A percentile compares a stretch with the other conserved stretches of the same genome.
Conservation (phyloP, 176 grass and related monocot genomes). For the Poa pratensis region DNA sequence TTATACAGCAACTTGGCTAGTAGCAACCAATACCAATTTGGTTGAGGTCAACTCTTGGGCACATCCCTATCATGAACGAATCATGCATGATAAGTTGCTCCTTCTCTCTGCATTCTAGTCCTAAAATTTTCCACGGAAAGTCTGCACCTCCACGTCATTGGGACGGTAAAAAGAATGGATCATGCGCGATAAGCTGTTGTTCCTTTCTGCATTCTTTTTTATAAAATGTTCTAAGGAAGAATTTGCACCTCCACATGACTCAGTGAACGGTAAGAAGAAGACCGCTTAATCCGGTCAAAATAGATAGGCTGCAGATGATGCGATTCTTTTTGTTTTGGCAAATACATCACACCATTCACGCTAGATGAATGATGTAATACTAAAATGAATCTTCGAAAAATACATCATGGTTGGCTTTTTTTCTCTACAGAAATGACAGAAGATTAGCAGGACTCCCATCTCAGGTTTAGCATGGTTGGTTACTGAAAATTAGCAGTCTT, state of each 20-base stretch:
- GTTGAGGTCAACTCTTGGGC: neutral
- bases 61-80: neutral
- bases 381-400: no score
- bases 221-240: no score
- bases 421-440: no score
- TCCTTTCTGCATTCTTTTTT: no score
- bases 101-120: neutral
- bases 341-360: neutral
- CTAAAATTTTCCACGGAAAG: neutral
- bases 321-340: no score
- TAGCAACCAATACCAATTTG: neutral
- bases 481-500: no score
- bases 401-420: no score
- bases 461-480: no score
- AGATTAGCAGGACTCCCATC: no score
- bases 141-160: neutral
- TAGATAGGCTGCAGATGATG: neutral
- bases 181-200: no score
- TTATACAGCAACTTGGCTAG: neutral
- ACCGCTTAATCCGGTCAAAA: neutral
- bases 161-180: no score
- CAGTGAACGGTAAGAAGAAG: neutral
- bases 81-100: neutral
- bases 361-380: neutral
- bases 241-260: neutral